phyloP scores from a whole-genome alignment of 192 early-diverging fungal genomes.

The Backusella liffmaniae region DNA sequence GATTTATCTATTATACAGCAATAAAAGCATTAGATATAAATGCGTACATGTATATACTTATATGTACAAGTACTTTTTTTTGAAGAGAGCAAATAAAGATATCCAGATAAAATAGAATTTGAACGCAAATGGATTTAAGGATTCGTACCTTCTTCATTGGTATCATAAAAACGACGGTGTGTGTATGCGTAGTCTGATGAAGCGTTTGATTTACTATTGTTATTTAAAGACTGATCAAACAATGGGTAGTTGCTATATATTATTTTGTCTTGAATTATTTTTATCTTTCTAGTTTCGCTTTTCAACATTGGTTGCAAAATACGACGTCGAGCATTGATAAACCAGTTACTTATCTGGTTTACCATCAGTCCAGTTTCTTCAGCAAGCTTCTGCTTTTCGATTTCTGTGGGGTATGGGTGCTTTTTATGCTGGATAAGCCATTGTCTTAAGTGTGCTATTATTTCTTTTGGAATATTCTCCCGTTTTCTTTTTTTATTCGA shows the following conservation, averaged over 20 bases:
- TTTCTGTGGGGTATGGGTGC: conserved; percentile 58
- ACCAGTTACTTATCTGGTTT: conserved; percentile 63
- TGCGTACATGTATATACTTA: not conserved
- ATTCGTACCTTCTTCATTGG: not conserved
- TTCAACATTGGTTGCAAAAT: conserved; percentile 52
- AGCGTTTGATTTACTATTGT: not conserved
- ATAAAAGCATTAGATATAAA: not conserved
- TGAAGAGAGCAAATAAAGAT: not conserved
- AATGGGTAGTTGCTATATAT: not conserved
- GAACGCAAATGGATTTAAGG: not conserved
- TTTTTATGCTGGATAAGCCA: conserved; percentile 55
- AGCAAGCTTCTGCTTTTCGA: conserved; percentile 48
- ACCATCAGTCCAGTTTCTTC: conserved; percentile 48
- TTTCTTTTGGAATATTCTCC: conserved; percentile 44
- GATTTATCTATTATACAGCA: not conserved
- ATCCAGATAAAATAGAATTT: not conserved
- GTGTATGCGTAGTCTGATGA: not conserved
- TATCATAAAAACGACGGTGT: not conserved
- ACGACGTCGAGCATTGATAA: conserved; percentile 59
- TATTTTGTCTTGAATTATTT: not conserved
- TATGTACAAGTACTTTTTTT: not conserved
- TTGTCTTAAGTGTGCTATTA: conserved; percentile 42
- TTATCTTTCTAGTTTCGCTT: conserved; percentile 9
- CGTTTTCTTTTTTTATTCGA: conserved; percentile 30
- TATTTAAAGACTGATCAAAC: not conserved